A percentile compares a stretch with the other conserved stretches of the same genome.
Conservation (phyloP, 208 protist genomes). For the Leishmania amazonensis region DNA sequence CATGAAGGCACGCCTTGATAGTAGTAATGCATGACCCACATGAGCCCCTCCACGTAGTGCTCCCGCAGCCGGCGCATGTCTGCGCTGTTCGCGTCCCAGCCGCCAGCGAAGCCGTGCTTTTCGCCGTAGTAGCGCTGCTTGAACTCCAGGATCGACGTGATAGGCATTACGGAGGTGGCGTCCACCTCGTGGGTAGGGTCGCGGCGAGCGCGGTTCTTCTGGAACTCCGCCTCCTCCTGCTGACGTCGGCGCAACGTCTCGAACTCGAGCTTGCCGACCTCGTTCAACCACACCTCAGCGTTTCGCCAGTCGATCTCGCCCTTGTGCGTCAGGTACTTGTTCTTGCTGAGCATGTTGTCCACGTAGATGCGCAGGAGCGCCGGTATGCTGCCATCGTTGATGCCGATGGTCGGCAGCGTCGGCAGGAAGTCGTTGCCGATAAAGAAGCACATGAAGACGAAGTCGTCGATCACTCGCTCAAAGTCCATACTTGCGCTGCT, state of each 20-base stretch:
- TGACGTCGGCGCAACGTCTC: conserved; percentile 64
- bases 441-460: conserved; percentile 98
- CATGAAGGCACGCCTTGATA: conserved; percentile 88
- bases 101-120: conserved; percentile 83
- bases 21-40: conserved; percentile 92
- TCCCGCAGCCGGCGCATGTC: conserved; percentile 70
- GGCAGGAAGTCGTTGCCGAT: conserved; percentile 99
- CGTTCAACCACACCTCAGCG: conserved; percentile 72
- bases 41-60: conserved; percentile 89
- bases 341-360: conserved; percentile 60
- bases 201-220: conserved; percentile 53
- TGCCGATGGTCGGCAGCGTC: conserved; percentile 94
- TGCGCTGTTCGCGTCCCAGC: conserved; percentile 61
- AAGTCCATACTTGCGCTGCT: conserved; percentile 63
- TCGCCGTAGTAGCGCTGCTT: conserved; percentile 87
- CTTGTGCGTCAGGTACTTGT: conserved; percentile 76
- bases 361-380: conserved; percentile 90
- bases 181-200: conserved; percentile 72
- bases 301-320: conserved; percentile 76
- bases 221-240: conserved; percentile 81
- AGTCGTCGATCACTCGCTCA: conserved; percentile 97
- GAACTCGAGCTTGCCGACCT: conserved; percentile 81
- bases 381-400: conserved; percentile 93
- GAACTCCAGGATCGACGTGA: conserved; percentile 73
- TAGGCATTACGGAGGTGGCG: conserved; percentile 30